Evolutionary conservation across 1,284 basidiomycete genomes (phyloP), one percentile per base, ranked within the genome.

Genomic region (Heterobasidion annosum): DNA sequence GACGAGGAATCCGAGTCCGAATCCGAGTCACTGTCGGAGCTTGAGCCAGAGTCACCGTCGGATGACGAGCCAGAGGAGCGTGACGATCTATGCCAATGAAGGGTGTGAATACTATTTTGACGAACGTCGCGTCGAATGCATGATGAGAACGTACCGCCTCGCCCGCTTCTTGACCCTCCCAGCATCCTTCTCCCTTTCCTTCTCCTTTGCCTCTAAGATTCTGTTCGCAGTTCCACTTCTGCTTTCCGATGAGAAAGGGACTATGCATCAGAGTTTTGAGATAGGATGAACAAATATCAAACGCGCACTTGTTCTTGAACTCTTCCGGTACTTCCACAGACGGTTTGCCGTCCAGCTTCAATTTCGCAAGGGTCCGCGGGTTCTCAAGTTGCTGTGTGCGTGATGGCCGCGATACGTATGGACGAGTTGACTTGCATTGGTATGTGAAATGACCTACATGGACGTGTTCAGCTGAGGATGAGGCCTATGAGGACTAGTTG

Each of bases 291-390:
- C 18, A 18, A 2, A 18, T 18, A 18, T 18, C 18, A 18, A 18
- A 18, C 40, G 74, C 78, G 44, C 55, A 89, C 88, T 85, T 85
- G 59, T 70, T 79, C 73, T 82, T 88, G 68, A 91, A 89, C 66
- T 91, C 88, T 57, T 89, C 88, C 6, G 88, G 88, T 10, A 90
- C 80, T 60, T 88, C 86, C 0, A 85, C 79, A 7, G 81, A 81
- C 5, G 88, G 85, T 57, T 83, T 82, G 12, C 82, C 82, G 1
- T 80, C 79, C 0, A 74, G 70, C 65, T 81, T 85, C 45, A 85
- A 66, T 64, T 88, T 88, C 9, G 82, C 76, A 7, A 85, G 68
- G 2, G 79, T 52, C 16, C 68, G 72, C 2, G 88, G 87, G 52
- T 89, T 88, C 63, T 90, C 85, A 19, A 91, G 76, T 64, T 83